These are phyloP conservation scores for Silybum marianum DNA, from an alignment of 129 eudicot genomes.

Conservation along the genomic window DNA sequence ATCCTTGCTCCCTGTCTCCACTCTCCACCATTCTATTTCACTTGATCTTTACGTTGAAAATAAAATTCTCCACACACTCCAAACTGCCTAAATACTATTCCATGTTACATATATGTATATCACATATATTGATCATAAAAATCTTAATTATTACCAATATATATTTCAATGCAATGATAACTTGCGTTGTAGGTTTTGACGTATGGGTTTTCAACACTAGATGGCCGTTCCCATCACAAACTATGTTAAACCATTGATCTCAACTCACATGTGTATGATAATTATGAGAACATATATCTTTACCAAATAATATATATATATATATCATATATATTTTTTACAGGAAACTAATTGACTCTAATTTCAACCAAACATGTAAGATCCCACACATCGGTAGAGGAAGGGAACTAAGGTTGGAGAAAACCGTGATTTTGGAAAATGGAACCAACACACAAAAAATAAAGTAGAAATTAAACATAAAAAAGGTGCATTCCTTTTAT, in stretches of 20 bases:
- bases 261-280: neutral
- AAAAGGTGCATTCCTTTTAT: neutral
- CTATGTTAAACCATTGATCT: slow-evolving; percentile 15
- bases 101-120: slow-evolving; percentile 15
- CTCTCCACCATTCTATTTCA: slow-evolving; percentile 38
- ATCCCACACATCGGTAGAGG: too few species aligned
- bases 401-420: too few species aligned
- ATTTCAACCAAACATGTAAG: too few species aligned
- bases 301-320: neutral
- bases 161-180: slow-evolving; percentile 18
- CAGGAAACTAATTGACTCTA: too few species aligned
- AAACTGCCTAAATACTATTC: slow-evolving; percentile 25
- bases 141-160: slow-evolving; percentile 12
- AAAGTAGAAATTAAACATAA: neutral
- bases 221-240: neutral
- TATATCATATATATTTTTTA: neutral
- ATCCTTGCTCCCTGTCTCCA: slow-evolving; percentile 41
- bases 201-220: neutral
- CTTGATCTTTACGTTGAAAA: slow-evolving; percentile 36
- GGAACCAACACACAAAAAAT: neutral
- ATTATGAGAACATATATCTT: slow-evolving; percentile 11
- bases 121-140: slow-evolving; percentile 8
- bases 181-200: slow-evolving; percentile 38
- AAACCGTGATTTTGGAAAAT: neutral
- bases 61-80: slow-evolving; percentile 27